Percentiles rank a stretch among this genome's conserved stretches.
phyloP scores from a whole-genome alignment of 805 yeast genomes.

The Saccharomyces jurei region DNA sequence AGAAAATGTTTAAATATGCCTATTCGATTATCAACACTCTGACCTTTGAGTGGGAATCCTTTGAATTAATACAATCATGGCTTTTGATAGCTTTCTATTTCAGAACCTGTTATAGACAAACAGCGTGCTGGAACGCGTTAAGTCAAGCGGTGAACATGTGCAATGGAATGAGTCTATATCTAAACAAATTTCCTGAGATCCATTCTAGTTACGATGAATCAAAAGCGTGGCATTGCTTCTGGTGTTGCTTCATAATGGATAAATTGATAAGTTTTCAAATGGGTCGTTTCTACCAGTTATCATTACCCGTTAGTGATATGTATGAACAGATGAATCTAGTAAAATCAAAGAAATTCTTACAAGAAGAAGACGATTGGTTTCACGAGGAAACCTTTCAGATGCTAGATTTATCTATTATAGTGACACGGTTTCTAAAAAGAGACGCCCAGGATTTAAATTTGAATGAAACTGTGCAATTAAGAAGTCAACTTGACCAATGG shows the following conservation, averaged over 20 bases:
- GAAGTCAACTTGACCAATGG: slow-evolving; percentile 14
- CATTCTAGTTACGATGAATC: slow-evolving; percentile 32
- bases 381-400: slow-evolving; percentile 14
- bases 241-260: slow-evolving; percentile 49
- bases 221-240: slow-evolving; percentile 46
- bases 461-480: slow-evolving; percentile 9
- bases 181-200: slow-evolving; percentile 23
- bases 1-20: slow-evolving; percentile 35
- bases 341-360: background rate
- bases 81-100: slow-evolving; percentile 38
- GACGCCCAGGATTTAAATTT: slow-evolving; percentile 15
- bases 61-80: slow-evolving; percentile 46
- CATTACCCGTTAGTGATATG: slow-evolving; percentile 17
- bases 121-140: slow-evolving; percentile 36
- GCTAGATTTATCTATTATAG: slow-evolving; percentile 15
- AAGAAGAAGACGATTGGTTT: slow-evolving; percentile 15
- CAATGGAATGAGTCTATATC: slow-evolving; percentile 38
- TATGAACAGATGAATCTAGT: background rate
- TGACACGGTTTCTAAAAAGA: slow-evolving; percentile 14
- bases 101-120: slow-evolving; percentile 38
- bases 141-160: slow-evolving; percentile 38
- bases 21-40: slow-evolving; percentile 34
- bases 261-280: slow-evolving; percentile 44
- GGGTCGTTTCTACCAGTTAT: slow-evolving; percentile 37
- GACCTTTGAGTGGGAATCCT: slow-evolving; percentile 44